A percentile compares a stretch with the other conserved stretches of the same genome.
Evolutionary conservation across 2,329 filamentous ascomycete species (phyloP).

Genomic region (Plectosphaerella cucumerina): DNA sequence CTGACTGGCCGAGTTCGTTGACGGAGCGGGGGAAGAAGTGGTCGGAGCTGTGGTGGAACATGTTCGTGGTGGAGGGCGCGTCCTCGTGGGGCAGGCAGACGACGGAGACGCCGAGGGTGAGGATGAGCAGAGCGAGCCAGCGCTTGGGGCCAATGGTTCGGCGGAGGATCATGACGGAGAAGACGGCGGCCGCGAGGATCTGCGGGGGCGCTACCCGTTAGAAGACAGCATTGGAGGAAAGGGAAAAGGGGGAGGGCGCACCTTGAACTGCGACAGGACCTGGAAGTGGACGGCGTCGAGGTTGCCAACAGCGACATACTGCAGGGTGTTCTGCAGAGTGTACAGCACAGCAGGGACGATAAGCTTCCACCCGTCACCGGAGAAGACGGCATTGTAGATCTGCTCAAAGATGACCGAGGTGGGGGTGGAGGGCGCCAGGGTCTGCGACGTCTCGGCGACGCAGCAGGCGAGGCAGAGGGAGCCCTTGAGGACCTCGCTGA

Average conservation of each 20-base stretch:
- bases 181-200: conserved; percentile 85
- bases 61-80: conserved; percentile 48
- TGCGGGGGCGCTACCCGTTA: too few relatives aligned
- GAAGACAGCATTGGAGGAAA: not conserved
- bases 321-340: conserved; percentile 87
- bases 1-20: conserved; percentile 64
- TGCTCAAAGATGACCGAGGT: conserved; percentile 76
- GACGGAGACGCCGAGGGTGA: conserved; percentile 78
- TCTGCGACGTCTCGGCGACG: conserved; percentile 79
- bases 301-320: conserved; percentile 89
- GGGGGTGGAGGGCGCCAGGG: conserved; percentile 72
- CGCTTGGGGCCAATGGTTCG: conserved; percentile 66
- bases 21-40: conserved; percentile 75
- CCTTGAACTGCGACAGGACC: conserved; percentile 87
- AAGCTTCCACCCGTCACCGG: conserved; percentile 90
- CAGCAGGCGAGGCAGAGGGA: conserved; percentile 81
- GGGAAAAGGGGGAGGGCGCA: conserved; percentile 19
- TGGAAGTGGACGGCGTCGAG: conserved; percentile 91
- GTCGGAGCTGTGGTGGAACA: conserved; percentile 59
- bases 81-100: conserved; percentile 71
- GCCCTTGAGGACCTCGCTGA: conserved; percentile 90
- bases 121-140: conserved; percentile 75
- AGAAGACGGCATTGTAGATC: conserved; percentile 77
- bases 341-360: conserved; percentile 85
- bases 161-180: conserved; percentile 75